A percentile compares a stretch with the other conserved stretches of the same genome.
phyloP scores from a whole-genome alignment of 805 yeast genomes.

The Huiozyma sinensis region DNA sequence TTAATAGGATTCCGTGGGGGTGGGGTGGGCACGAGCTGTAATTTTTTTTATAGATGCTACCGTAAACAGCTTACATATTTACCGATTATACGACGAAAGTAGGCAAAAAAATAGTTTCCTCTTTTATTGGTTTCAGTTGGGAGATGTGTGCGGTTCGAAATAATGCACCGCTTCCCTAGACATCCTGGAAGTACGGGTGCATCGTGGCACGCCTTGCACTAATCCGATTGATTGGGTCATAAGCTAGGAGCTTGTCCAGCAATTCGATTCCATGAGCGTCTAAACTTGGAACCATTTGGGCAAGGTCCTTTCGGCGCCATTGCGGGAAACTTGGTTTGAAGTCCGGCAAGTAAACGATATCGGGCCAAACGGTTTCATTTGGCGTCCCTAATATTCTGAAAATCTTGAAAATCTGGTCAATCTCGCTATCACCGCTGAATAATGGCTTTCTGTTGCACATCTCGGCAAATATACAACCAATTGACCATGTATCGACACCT shows the following conservation, averaged over 20 bases:
- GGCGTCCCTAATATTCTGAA: slow-evolving; percentile 96
- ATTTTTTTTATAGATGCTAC: too few relatives aligned
- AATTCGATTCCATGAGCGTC: slow-evolving; percentile 80
- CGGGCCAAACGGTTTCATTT: slow-evolving; percentile 93
- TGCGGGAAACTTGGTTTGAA: slow-evolving; percentile 75
- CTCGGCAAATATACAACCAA: slow-evolving; percentile 96
- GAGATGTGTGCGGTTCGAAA: too few relatives aligned
- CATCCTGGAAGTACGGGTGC: slow-evolving; percentile 53
- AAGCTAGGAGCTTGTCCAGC: slow-evolving; percentile 65
- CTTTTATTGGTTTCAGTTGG: too few relatives aligned
- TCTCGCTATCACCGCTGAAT: slow-evolving; percentile 93
- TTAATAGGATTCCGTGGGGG: too few relatives aligned
- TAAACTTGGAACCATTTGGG: slow-evolving; percentile 64
- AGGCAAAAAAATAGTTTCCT: too few relatives aligned
- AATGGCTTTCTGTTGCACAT: slow-evolving; percentile 97
- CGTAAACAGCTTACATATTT: too few relatives aligned
- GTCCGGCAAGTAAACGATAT: slow-evolving; percentile 82
- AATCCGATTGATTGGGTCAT: slow-evolving; percentile 88
- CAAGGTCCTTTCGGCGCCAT: slow-evolving; percentile 82
- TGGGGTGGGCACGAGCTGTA: too few relatives aligned
- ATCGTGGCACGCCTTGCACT: slow-evolving; percentile 86
- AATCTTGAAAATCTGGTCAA: slow-evolving; percentile 85
- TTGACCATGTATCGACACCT: slow-evolving; percentile 96
- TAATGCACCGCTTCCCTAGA: not conserved
- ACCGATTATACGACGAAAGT: too few relatives aligned